Evolutionary conservation across 2,329 filamentous ascomycete species (phyloP).

Genomic region (Ophioceras dolichostomum): DNA sequence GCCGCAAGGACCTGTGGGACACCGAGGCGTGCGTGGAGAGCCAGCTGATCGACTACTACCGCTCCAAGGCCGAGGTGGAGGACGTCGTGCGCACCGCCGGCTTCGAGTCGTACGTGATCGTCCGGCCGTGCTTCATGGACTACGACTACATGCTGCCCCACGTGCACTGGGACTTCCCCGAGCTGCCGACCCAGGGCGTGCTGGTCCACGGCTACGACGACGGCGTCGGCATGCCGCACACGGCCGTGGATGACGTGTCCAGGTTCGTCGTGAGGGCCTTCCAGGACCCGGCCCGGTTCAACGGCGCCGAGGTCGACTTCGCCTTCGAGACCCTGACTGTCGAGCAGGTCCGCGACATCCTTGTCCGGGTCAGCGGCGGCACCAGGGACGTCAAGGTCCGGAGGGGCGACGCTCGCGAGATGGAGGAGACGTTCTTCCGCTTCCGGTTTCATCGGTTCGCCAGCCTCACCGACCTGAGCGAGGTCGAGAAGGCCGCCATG

Average conservation of each 20-base stretch:
- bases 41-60: conserved; percentile 17
- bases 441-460: background rate
- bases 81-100: conserved; percentile 14
- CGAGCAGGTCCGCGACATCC: conserved; percentile 16
- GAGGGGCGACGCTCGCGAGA: conserved; percentile 6
- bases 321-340: conserved; percentile 14
- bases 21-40: conserved; percentile 5
- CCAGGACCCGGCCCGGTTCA: conserved; percentile 16
- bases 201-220: conserved; percentile 14
- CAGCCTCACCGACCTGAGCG: background rate
- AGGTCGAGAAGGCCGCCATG: background rate
- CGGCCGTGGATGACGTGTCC: conserved; percentile 18
- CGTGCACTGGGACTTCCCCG: conserved; percentile 14
- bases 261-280: conserved; percentile 20
- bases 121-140: conserved; percentile 17
- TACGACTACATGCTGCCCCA: conserved; percentile 14
- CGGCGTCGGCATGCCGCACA: conserved; percentile 12
- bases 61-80: conserved; percentile 24
- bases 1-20: conserved; percentile 12
- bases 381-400: conserved; percentile 14
- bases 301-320: conserved; percentile 17
- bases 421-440: no score
- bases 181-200: conserved; percentile 13
- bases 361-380: conserved; percentile 16
- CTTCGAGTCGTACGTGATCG: conserved; percentile 19